Evolutionary conservation across 2,329 filamentous ascomycete species (phyloP), one percentile per base, ranked within the genome.

Genomic region (Cladosporium austrohemisphaericum): DNA sequence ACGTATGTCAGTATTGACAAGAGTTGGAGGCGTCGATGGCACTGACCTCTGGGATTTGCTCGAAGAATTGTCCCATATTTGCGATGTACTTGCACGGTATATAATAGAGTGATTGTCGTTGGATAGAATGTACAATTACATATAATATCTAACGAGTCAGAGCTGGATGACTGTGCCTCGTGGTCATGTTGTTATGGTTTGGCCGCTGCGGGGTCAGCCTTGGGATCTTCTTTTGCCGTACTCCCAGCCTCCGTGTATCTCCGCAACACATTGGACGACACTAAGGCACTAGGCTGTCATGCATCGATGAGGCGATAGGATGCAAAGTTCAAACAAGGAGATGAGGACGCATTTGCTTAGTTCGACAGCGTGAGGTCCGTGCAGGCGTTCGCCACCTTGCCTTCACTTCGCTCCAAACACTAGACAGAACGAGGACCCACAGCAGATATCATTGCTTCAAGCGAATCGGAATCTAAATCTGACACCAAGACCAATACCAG

Each of bases 1-100:
- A n/a, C 4, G 22, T 23, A n/a, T 37, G 47, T 50, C 22, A 50
- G 47, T 36, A 32, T 41, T 0, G 69, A 69, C 10, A 73, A 72
- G 13, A 11, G 20, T 29, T 35, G 25, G 20, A 37, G 40, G 31
- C 7, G 32, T 22, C 8, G 23, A 28, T 28, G 20, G 7, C 11
- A 23, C 47, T 20, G 18, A 43, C 47, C 22, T 50, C 40, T 20
- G 47, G 47, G 20, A 50, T 50, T 13, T 50, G 29, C 40, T 50
- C 47, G 38, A 35, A 50, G 31, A 43, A 50, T 19, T 50, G 47
- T 14, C 47, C 47, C 47, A 50, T 49, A 6, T 19, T 50, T 41
- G 38, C 18, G 38, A 7, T 38, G 2, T 25, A 20, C 22, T 14
- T 32, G 6, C 25, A 26, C 25, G 25, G n/a, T n/a, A n/a, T n/a